A percentile compares a stretch with the other conserved stretches of the same genome.
Evolutionary conservation across 129 eudicot species (phyloP).

Genomic region (Pseudognaphalium luteoalbum): DNA sequence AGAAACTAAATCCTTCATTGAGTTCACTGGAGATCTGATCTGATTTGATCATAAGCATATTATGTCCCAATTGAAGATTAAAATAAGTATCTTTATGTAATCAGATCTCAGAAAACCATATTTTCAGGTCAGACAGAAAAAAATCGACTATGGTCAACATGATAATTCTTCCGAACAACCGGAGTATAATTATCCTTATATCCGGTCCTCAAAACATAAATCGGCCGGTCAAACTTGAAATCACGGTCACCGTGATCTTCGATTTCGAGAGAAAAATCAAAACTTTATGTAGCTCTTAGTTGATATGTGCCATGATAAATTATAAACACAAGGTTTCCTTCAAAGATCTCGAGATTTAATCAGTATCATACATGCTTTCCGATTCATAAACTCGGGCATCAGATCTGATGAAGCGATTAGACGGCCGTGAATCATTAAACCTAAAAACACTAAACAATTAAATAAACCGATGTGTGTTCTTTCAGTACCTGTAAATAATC

Average conservation of each 20-base stretch:
- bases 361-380: conserved; percentile 6
- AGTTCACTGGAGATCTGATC: background rate
- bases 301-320: background rate
- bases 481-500: conserved; percentile 32
- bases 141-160: background rate
- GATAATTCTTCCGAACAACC: background rate
- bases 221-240: conserved; percentile 7
- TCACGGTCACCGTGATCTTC: conserved; percentile 19
- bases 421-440: conserved; percentile 6
- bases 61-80: conserved; percentile 4
- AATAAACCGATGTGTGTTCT: conserved; percentile 19
- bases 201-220: conserved; percentile 16
- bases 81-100: background rate
- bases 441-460: conserved; percentile 25
- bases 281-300: background rate
- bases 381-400: conserved; percentile 14
- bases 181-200: conserved; percentile 1
- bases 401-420: conserved; percentile 15
- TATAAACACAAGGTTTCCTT: background rate
- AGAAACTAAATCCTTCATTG: background rate
- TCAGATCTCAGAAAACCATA: conserved; percentile 15
- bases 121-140: background rate
- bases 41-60: background rate
- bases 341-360: conserved; percentile 22
- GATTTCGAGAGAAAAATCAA: conserved; percentile 9